Evolutionary conservation across 352 stramenopile species (phyloP).

Genomic region (Phytophthora pini): DNA sequence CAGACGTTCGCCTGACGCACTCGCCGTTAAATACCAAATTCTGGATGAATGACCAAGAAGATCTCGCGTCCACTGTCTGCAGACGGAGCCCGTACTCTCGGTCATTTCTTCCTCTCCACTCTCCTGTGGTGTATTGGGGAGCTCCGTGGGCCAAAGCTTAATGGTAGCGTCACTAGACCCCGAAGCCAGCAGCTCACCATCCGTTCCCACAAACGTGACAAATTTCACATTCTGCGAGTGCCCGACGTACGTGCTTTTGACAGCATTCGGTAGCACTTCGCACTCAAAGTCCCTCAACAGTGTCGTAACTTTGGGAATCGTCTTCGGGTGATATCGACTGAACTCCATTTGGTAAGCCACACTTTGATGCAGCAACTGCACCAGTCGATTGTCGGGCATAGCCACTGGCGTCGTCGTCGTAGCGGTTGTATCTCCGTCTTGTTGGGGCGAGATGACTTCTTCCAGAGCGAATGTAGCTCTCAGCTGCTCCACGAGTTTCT

Average conservation of each 20-base stretch:
- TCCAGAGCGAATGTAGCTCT: constrained; percentile 84
- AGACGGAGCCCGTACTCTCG: constrained; percentile 50
- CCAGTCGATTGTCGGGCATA: constrained; percentile 77
- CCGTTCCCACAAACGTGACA: constrained; percentile 85
- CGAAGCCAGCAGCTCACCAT: constrained; percentile 85
- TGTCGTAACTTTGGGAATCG: constrained; percentile 84
- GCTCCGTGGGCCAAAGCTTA: constrained; percentile 86
- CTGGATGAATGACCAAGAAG: constrained; percentile 82
- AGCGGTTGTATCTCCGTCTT: constrained; percentile 35
- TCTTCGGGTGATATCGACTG: constrained; percentile 87
- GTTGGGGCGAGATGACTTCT: constrained; percentile 62
- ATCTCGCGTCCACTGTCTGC: constrained; percentile 61
- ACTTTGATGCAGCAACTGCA: constrained; percentile 85
- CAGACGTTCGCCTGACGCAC: constrained; percentile 65
- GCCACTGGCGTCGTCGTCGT: constrained; percentile 32
- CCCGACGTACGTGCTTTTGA: constrained; percentile 87
- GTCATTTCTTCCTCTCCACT: constrained; percentile 32
- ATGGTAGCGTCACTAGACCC: constrained; percentile 89
- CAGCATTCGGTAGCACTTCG: constrained; percentile 84
- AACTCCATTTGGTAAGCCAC: constrained; percentile 93
- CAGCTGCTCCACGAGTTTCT: constrained; percentile 88
- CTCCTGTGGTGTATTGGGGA: constrained; percentile 29
- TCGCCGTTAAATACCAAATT: constrained; percentile 85
- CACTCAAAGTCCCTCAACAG: constrained; percentile 88
- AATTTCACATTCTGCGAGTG: constrained; percentile 91